Evolutionary conservation across 805 yeast genomes (phyloP), one percentile per base, ranked within the genome.

Genomic region (Candida ascalaphidarum): DNA sequence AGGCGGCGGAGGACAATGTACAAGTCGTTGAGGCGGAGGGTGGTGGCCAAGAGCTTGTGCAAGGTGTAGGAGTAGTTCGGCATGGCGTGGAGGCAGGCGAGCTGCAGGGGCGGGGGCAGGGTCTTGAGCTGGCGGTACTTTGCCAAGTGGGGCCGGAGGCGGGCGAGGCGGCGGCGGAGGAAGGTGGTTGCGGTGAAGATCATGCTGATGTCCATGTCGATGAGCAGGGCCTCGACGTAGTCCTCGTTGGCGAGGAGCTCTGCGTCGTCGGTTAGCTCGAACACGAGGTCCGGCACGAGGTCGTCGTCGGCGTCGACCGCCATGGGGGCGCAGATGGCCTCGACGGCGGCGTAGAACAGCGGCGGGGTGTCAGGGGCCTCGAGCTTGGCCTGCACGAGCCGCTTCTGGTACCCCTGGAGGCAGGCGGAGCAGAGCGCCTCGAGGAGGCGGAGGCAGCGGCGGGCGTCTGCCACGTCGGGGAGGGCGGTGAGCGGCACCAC

Each of bases 21-120:
- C 18, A 71, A 30, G 39, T 72, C 78, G 24, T 75, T 73, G 23
- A 68, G 41, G 26, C 72, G 50, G 20, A 70, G 40, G 4, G 71
- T 51, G 29, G 63, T 36, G 5, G 69, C 56, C 32, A 71, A 59
- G 4, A 71, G 49, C 32, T 68, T 53, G 38, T 74, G 80, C 22
- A 70, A 40, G 1, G 71, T 46, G 33, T 50, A 58, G n/a, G 51
- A 42, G 55, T 61, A 53, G 27, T 45, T 39, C 4, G 65, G 62
- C 2, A 62, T 16, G 6, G 15, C 24, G 7, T 27, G 25, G 21
- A 41, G 30, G 14, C 25, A 29, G 9, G 23, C 12, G 14, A 31
- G 35, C 9, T 36, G 39, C 5, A 22, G 17, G 7, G 21, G 25
- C 14, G 27, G 36, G 4, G 42, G 34, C 3, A 36, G 28, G 23